Evolutionary conservation across 2,329 filamentous ascomycete species (phyloP).

Genomic region (Hypoxylon sp.): DNA sequence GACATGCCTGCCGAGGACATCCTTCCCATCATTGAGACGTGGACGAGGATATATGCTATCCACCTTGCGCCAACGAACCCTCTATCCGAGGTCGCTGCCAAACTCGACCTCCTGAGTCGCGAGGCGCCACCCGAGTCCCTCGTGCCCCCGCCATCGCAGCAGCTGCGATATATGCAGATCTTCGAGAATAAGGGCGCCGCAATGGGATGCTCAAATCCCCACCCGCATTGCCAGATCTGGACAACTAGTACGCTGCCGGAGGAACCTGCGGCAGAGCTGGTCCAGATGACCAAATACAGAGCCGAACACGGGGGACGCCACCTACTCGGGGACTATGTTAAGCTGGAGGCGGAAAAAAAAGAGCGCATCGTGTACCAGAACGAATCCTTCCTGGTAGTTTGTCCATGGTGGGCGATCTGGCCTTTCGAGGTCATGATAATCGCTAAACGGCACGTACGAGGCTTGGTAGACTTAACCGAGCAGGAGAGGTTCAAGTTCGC

Average conservation of each 20-base stretch:
- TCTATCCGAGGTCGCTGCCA: conserved; percentile 60
- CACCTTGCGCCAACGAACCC: conserved; percentile 81
- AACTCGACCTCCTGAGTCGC: conserved; percentile 55
- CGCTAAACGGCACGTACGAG: conserved; percentile 84
- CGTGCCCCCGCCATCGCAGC: conserved; percentile 71
- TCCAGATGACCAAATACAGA: conserved; percentile 83
- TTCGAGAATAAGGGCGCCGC: conserved; percentile 98
- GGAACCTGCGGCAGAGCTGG: conserved; percentile 84
- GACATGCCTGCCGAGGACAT: conserved; percentile 85
- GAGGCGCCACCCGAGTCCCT: conserved; percentile 54
- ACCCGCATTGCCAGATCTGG: conserved; percentile 98
- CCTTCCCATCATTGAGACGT: conserved; percentile 85
- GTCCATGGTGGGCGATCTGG: conserved; percentile 98
- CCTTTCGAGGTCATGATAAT: conserved; percentile 95
- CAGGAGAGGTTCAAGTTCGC: conserved; percentile 80
- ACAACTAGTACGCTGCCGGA: conserved; percentile 91
- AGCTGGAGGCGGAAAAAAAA: conserved; percentile 82
- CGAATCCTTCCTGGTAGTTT: conserved; percentile 83
- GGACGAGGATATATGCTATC: conserved; percentile 89
- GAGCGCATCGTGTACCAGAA: conserved; percentile 94
- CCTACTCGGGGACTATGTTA: conserved; percentile 87
- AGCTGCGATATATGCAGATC: conserved; percentile 98
- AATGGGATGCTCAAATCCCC: conserved; percentile 99
- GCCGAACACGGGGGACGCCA: conserved; percentile 78
- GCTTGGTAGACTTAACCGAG: conserved; percentile 82